Evolutionary conservation across 805 yeast genomes (phyloP), one percentile per base, ranked within the genome.

Genomic region (Teunomyces barrocoloradensis): DNA sequence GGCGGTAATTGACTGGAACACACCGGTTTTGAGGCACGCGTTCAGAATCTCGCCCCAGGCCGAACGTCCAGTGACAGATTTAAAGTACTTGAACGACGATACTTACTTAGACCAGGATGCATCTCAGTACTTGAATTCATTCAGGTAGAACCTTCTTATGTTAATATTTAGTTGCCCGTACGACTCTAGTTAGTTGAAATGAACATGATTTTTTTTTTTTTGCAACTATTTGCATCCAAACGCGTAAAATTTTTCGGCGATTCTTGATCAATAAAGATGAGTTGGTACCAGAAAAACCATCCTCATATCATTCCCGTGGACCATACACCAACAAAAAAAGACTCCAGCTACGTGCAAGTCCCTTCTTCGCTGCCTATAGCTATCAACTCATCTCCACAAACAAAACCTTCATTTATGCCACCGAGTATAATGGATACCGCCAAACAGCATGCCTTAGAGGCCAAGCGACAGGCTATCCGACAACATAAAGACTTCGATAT

Each of bases 11-110:
- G 92, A 87, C 58, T 86, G 88, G 84, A 85, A 79, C 54, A 73
- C 78, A 37, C 84, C 85, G n/a, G 78, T 75, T 34, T 73, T 80
- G 25, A 79, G 92, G 65, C 92, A 86, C 56, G 87, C 87, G 7
- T 81, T 82, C 59, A 77, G 92, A 64, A 78, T 86, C 49, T 84
- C 90, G 15, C 83, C 87, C 3, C 78, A 79, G 57, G 91, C 84
- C 17, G 92, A 87, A 64, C 73, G 85, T 60, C 92, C 94, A 2
- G 73, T 73, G 13, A 73, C 63, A 47, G 60, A 68, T 46, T 63
- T 71, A 57, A 57, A 63, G 29, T 71, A 72, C 45, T 66, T 71
- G 51, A 70, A 71, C 50, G 35, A 43, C 17, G 38, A 35, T 4
- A 12, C 25, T 12, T 35, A 35, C 13, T 35, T 35, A n/a, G 18